Evolutionary conservation across 208 protist genomes (phyloP).

Genomic region (Kentomonas sorsogonicus): DNA sequence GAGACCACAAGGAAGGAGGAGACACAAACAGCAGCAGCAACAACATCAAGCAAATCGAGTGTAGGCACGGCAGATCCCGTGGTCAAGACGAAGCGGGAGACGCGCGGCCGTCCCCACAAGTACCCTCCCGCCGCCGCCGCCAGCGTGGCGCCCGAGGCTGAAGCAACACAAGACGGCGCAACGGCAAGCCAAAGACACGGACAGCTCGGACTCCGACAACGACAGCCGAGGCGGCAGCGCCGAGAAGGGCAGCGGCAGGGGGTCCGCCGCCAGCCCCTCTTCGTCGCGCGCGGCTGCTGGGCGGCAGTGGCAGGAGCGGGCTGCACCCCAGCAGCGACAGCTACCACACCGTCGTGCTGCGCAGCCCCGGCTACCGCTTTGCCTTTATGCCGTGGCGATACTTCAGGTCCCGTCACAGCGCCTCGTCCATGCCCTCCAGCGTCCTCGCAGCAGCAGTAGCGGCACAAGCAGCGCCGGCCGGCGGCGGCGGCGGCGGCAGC

Average conservation of each 20-base stretch:
- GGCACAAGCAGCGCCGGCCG: too few species aligned
- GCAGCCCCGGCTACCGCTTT: too few species aligned
- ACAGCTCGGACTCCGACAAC: neutral
- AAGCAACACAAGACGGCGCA: neutral
- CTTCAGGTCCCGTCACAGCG: too few species aligned
- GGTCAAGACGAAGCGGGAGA: neutral
- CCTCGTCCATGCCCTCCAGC: too few species aligned
- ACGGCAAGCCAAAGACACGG: neutral
- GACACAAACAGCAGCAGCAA: neutral
- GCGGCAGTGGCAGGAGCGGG: too few species aligned
- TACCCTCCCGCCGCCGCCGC: neutral
- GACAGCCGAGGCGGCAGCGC: neutral
- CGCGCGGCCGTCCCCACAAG: neutral
- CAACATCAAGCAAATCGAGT: neutral
- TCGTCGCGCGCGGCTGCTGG: too few species aligned
- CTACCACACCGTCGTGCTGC: too few species aligned
- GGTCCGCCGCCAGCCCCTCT: neutral
- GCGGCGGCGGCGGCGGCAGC: too few species aligned
- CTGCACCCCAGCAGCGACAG: too few species aligned
- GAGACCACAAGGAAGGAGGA: neutral
- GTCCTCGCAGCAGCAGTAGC: too few species aligned
- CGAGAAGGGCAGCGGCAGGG: neutral
- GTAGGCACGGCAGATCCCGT: too few species aligned
- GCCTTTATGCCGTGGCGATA: too few species aligned
- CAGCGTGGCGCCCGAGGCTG: neutral